A percentile compares a stretch with the other conserved stretches of the same genome.
Conservation (phyloP, 2,329 filamentous ascomycete genomes). For the Cladosporium sp. region DNA sequence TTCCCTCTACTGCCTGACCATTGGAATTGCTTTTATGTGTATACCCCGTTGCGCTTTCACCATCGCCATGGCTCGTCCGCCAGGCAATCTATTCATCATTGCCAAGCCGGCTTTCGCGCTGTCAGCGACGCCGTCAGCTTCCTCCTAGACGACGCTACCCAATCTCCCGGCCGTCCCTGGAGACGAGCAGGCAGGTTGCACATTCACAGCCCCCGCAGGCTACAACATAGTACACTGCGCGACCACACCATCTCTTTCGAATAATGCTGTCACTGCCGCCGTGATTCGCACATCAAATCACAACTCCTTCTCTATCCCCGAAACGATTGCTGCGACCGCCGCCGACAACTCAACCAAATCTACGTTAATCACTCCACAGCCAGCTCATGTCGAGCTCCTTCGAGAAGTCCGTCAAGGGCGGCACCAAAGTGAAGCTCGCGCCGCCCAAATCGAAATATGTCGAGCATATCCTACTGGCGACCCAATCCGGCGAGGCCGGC, state of each 20-base stretch:
- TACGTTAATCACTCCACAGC: conserved; percentile 11
- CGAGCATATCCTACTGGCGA: conserved; percentile 94
- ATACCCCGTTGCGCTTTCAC: too few relatives aligned
- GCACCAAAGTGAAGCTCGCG: conserved; percentile 90
- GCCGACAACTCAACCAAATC: not conserved
- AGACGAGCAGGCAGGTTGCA: conserved; percentile 1
- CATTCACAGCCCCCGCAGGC: conserved; percentile 2
- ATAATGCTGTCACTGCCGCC: conserved; percentile 10
- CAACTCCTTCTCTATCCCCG: not conserved
- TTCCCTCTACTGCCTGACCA: too few relatives aligned
- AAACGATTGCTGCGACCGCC: not conserved
- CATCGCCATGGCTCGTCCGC: not conserved
- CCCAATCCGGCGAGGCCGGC: conserved; percentile 88
- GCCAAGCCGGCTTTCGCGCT: too few relatives aligned
- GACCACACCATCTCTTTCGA: not conserved
- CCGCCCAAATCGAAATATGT: conserved; percentile 99
- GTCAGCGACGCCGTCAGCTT: not conserved
- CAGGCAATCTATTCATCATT: not conserved
- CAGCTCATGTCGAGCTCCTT: conserved; percentile 74
- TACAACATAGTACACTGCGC: conserved; percentile 6
- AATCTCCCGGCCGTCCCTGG: conserved; percentile 10
- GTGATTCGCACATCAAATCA: not conserved
- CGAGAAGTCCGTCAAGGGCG: conserved; percentile 98
- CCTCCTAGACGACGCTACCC: conserved; percentile 4
- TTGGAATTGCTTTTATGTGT: too few relatives aligned